Evolutionary conservation across 1,139 yeast species (phyloP), one percentile per base, ranked within the genome.

Genomic region (Blastobotrys illinoisensis): DNA sequence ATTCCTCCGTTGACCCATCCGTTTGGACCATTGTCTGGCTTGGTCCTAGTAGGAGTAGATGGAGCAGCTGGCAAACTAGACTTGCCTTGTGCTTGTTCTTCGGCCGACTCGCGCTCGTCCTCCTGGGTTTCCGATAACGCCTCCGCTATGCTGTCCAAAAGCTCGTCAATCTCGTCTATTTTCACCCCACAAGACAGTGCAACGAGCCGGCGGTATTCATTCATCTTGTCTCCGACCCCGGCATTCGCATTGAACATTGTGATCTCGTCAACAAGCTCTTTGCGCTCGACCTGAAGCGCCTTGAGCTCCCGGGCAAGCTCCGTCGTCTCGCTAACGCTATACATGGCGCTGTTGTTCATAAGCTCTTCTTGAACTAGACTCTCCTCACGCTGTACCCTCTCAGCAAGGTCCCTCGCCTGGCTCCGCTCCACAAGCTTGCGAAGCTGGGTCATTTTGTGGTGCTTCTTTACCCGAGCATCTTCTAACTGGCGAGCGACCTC

Each of bases 131-230:
- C 71, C 18, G 60, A 52, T 49, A 72, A 55, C 0, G 77, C 78
- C 54, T 75, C 75, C 51, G 74, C 83, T 43, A 83, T 80, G 43
- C 83, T 88, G 57, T 80, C 83, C 51, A 84, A 67, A 54, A 82
- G 70, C n/a, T 85, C 81, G 65, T 89, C 96, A 57, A 91, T 85
- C 60, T 87, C 93, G 57, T 88, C 95, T 32, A 84, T 78, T 55
- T 82, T 81, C 57, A 89, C 78, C 2, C 89, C 95, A 63, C 97
- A 89, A 56, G 95, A 86, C 58, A 85, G 79, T 52, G 96, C 84
- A 49, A 93, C 84, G 60, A 93, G 76, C 64, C 83, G 82, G 61
- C 96, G 79, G 73, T 90, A 91, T 65, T 88, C 86, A 67, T 83
- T 81, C 81, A 90, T 83, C 69, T 86, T 88, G 50, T 76, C 81